Percentiles rank a stretch among this genome's conserved stretches.
Evolutionary conservation across 306 rosid genomes (phyloP).

Genomic region (Herpetospermum pedunculosum): DNA sequence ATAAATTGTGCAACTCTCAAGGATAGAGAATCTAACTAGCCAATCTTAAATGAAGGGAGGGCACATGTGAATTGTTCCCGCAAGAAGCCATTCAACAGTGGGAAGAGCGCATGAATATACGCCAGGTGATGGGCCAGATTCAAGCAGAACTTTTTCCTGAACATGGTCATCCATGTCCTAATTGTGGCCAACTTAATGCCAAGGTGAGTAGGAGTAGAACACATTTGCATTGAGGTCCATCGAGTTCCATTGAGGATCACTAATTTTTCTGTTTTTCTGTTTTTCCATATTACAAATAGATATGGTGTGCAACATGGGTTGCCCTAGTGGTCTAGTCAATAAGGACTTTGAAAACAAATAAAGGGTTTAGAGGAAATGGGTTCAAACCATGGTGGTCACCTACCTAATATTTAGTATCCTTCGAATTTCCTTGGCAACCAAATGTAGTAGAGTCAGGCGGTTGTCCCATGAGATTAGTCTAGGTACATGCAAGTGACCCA

Average conservation of each 20-base stretch:
- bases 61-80: slow-evolving; percentile 66
- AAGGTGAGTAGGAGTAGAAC: slow-evolving; percentile 48
- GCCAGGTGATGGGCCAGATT: slow-evolving; percentile 47
- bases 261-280: background rate
- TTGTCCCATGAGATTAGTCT: too few species aligned
- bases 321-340: too few species aligned
- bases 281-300: background rate
- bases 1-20: background rate
- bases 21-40: slow-evolving; percentile 6
- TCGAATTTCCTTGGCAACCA: too few species aligned
- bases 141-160: slow-evolving; percentile 39
- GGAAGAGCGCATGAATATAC: slow-evolving; percentile 55
- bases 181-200: slow-evolving; percentile 72
- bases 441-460: too few species aligned
- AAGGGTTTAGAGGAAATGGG: too few species aligned
- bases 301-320: too few species aligned
- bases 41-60: slow-evolving; percentile 30
- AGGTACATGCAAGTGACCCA: too few species aligned
- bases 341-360: too few species aligned
- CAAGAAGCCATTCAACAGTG: slow-evolving; percentile 44
- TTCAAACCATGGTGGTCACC: too few species aligned
- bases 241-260: background rate
- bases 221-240: too few species aligned
- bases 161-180: slow-evolving; percentile 45
- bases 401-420: too few species aligned